phyloP scores from a whole-genome alignment of 1,284 basidiomycete species.

The Caloboletus inedulis region DNA sequence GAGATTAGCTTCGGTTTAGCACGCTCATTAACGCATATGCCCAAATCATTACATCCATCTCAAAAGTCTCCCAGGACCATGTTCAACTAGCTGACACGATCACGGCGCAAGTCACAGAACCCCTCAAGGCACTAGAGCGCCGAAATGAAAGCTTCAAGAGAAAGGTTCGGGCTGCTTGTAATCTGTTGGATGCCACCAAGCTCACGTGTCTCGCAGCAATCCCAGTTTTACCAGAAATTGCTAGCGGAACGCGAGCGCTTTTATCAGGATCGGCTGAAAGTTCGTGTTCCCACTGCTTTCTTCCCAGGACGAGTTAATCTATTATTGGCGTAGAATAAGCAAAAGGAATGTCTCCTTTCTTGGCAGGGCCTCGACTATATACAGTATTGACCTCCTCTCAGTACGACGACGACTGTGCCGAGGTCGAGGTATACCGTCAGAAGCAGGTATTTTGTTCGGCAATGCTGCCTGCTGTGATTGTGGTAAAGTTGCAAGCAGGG shows the following conservation, averaged over 20 bases:
- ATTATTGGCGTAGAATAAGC: conserved; percentile 53
- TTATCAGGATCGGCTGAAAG: conserved; percentile 69
- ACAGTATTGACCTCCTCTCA: conserved; percentile 29
- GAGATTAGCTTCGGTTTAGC: conserved; percentile 37
- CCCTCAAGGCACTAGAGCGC: conserved; percentile 57
- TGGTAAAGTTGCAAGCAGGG: conserved; percentile 39
- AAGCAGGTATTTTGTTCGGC: conserved; percentile 56
- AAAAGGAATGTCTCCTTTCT: conserved; percentile 49
- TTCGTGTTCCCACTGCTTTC: conserved; percentile 28
- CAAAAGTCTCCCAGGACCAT: conserved; percentile 65
- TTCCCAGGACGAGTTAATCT: conserved; percentile 5
- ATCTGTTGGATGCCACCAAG: conserved; percentile 5
- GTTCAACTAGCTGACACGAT: conserved; percentile 61
- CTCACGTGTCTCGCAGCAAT: conserved; percentile 45
- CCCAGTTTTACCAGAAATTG: conserved; percentile 67
- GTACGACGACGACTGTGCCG: conserved; percentile 76
- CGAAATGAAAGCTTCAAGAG: conserved; percentile 65
- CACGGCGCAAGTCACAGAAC: conserved; percentile 58
- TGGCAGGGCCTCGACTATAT: neutral
- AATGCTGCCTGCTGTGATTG: conserved; percentile 1
- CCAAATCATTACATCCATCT: conserved; percentile 60
- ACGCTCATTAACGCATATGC: conserved; percentile 67
- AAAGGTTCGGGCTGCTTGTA: conserved; percentile 43
- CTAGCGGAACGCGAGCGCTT: conserved; percentile 65
- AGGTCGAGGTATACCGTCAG: conserved; percentile 67